Evolutionary conservation across 495 filamentous ascomycete genomes (phyloP), one percentile per base, ranked within the genome.

Genomic region (Mytilinidion resinicola): DNA sequence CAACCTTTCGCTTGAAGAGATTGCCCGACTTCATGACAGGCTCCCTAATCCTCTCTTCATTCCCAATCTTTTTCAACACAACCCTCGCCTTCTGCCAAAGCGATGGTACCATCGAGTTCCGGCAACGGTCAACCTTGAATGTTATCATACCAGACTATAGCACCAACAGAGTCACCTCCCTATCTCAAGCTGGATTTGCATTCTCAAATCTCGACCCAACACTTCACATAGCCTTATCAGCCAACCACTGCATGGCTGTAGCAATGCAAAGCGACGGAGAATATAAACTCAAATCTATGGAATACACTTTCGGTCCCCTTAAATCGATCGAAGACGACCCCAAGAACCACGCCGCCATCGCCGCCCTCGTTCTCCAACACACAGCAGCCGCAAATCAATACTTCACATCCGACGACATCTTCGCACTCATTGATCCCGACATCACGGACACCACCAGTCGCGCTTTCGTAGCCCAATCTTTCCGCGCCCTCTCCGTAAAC

Each of bases 101-200:
- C 61, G 90, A 93, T 63, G 88, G 89, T 14, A 85, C 85, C 0
- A 75, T 91, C 30, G 80, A 90, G 51, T 89, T 91, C 68, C 83
- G 89, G 48, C 85, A 93, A 57, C 80, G 88, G 10, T 73, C 76
- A 53, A 87, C 82, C 4, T 83, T 93, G 83, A 71, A 77, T 1
- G 72, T 82, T 38, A 76, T 91, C 1, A 83, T 77, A 57, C 76
- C 79, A 10, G 76, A 86, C 54, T 75, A 76, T n/a, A 83, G 85
- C 65, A 57, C 79, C 10, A 80, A 81, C 47, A 81, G 75, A 20
- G 83, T 93, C 44, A 84, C 77, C 39, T 85, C 82, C 62, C 73
- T 89, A 9, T 74, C 82, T 12, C 88, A 92, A 68, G 81, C 85
- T 41, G 88, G 88, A 0, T 90, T 91, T 63, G 77, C 78, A n/a